A percentile compares a stretch with the other conserved stretches of the same genome.
Evolutionary conservation across 1,284 basidiomycete genomes (phyloP).

Genomic region (Fomitopsis betulina): DNA sequence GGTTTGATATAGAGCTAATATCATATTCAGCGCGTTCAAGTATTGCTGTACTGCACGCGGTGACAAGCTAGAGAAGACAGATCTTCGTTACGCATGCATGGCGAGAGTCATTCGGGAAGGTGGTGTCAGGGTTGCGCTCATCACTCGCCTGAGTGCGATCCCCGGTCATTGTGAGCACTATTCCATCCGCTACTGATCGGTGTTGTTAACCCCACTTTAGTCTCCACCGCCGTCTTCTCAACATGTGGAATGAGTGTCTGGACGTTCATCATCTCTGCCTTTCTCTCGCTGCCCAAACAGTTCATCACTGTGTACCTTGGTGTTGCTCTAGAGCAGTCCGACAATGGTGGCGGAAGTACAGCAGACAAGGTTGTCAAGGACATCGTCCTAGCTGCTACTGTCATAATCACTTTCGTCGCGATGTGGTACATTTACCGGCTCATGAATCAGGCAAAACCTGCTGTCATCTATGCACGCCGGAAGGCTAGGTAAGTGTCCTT

Average conservation of each 20-base stretch:
- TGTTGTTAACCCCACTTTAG: constrained; percentile 15
- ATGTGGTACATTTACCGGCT: constrained; percentile 80
- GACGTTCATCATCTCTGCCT: constrained; percentile 65
- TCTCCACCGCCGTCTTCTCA: constrained; percentile 75
- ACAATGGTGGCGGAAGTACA: constrained; percentile 30
- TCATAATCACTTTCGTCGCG: constrained; percentile 70
- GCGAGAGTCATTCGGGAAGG: constrained; percentile 76
- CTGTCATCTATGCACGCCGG: constrained; percentile 70
- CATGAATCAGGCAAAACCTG: constrained; percentile 74
- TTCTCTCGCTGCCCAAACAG: constrained; percentile 77
- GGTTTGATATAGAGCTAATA: constrained; percentile 5
- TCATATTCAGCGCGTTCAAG: constrained; percentile 51
- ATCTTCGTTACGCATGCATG: constrained; percentile 73
- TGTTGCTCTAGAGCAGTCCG: constrained; percentile 51
- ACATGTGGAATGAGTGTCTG: constrained; percentile 76
- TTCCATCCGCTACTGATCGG: not conserved
- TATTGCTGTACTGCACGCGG: constrained; percentile 60
- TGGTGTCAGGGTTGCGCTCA: constrained; percentile 72
- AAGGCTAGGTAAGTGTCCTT: constrained; percentile 49
- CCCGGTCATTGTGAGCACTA: constrained; percentile 63
- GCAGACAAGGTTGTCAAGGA: constrained; percentile 61
- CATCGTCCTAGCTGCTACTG: constrained; percentile 56
- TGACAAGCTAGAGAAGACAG: constrained; percentile 67
- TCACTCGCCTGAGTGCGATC: constrained; percentile 75
- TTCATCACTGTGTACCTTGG: constrained; percentile 74